A percentile compares a stretch with the other conserved stretches of the same genome.
Conservation (phyloP, 2,329 filamentous ascomycete genomes). For the Didymella pinodella region DNA sequence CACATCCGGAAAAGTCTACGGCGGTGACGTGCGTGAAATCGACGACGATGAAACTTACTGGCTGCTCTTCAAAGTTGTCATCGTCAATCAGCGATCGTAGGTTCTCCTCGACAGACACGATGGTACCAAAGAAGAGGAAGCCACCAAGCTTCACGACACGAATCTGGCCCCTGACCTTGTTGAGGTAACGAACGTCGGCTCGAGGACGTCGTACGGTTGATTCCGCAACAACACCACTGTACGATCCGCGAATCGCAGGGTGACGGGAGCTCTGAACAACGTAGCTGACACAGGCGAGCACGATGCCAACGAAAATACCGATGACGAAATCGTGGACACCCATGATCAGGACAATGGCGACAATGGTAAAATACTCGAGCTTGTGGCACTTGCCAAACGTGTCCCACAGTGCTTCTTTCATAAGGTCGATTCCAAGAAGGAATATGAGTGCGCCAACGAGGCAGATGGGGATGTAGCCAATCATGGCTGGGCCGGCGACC, state of each 20-base stretch:
- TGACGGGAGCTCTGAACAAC: constrained; percentile 91
- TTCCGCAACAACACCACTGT: constrained; percentile 85
- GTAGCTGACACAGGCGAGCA: constrained; percentile 88
- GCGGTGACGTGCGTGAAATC: constrained; percentile 91
- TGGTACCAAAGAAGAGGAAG: constrained; percentile 98
- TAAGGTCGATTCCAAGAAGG: constrained; percentile 88
- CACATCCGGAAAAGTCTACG: constrained; percentile 93
- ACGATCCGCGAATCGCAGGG: constrained; percentile 88
- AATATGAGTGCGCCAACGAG: constrained; percentile 97
- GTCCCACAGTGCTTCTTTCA: constrained; percentile 86
- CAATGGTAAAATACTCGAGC: constrained; percentile 87
- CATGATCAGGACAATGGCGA: constrained; percentile 94
- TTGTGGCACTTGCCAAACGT: constrained; percentile 87
- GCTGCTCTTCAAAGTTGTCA: constrained; percentile 75
- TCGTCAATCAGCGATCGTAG: constrained; percentile 85
- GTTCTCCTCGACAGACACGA: constrained; percentile 90
- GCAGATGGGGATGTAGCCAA: constrained; percentile 95
- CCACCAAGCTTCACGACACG: constrained; percentile 90
- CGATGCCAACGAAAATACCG: constrained; percentile 89
- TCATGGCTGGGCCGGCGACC: constrained; percentile 83
- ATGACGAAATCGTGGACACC: constrained; percentile 95
- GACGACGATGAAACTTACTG: constrained; percentile 88
- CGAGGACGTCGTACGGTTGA: constrained; percentile 93
- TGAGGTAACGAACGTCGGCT: constrained; percentile 85
- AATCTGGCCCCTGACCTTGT: constrained; percentile 85